Base-by-base conservation (phyloP, 2,329 filamentous ascomycete genomes). In the Berkeleyomyces rouxiae region DNA sequence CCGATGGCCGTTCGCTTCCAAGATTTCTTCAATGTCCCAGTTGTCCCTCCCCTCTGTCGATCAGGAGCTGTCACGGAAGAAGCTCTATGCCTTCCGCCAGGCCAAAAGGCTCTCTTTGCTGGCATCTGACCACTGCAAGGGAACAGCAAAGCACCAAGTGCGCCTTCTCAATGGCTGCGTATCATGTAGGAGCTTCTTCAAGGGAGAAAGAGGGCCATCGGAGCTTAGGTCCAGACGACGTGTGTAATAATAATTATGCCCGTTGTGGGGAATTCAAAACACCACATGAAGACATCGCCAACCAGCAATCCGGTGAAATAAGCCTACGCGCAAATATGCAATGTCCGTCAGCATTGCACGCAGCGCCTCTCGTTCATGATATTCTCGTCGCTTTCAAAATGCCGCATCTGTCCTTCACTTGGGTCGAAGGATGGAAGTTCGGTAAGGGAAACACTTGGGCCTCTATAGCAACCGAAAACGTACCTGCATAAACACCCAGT, bases 41-140 rank as follows among this genome's bases (percentile, higher is more conserved):
- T 13, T 23, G 31, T 13, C 49, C 36, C 51, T 55, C 31, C 36
- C 36, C n/a, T n/a, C 33, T 55, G 51, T 39, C 58, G 58, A 59
- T 59, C 58, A 59, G 58, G 58, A 47, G 58, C 58, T 59, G 58
- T 31, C 58, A 59, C 31, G 33, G 11, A 11, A 55, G 51, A 55
- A 55, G 6, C 51, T n/a, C 51, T 55, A 23, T 23, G 23, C 23
- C 23, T 23, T 23, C 23, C 36, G 33, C 7, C 13, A n/a, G 51
- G 9, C 7, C 7, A 6, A n/a, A 4, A 55, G n/a, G 9, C 11
- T 10, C 10, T 39, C 51, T 39, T 37, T 37, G 36, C 33, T 39
- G 7, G 51, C 6, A 36, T 37, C 37, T 39, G 51, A n/a, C 39
- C 11, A 39, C n/a, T 55, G 33, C 51, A n/a, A 55, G 51, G 33